Base-by-base conservation (phyloP, 225 moss, liverwort and hornwort genomes). In the Physcomitrellopsis africana region DNA sequence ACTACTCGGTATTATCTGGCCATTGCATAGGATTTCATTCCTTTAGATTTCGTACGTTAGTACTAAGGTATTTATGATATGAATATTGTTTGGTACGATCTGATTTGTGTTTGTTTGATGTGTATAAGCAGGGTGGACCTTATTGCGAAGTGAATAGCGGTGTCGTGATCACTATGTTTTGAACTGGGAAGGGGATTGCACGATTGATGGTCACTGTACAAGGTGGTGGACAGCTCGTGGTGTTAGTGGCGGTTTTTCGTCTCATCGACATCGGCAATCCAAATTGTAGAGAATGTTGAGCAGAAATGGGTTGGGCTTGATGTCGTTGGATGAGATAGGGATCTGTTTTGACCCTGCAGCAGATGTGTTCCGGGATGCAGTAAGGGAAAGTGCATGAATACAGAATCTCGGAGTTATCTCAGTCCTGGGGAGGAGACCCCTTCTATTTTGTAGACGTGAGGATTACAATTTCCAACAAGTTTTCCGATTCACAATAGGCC, bases 161-260 rank as follows among this genome's bases (percentile, higher is more conserved):
- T 11, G 49, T 37, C 32, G 5, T 11, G 49, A 11, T 49, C 49
- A 44, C 56, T 45, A 10, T 55, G 14, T 42, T 43, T 45, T 64
- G 23, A 46, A 45, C 45, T 46, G 23, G 46, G 43, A 64, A 64
- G 48, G 23, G 2, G 42, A 15, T 70, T 44, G 15, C 2, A 14
- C 56, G 56, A 44, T 57, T 70, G 70, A 57, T 70, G 70, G 45
- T 16, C 56, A 42, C 43, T 58, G 57, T 58, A 57, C 15, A 43
- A 43, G 58, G 14, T 20, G 70, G 57, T 70, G 56, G 58, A 9
- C 56, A 70, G 13, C 70, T 22, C 17, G 70, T 15, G 56, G 57
- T 45, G 57, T 70, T 26, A 43, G 43, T 23, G 20, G 7, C 5
- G 57, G 24, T 45, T 44, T 44, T 43, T 17, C 15, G 70, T 14